These are phyloP conservation scores for Eleusine indica DNA, from an alignment of 176 grass and related monocot species.

Conservation along the genomic window DNA sequence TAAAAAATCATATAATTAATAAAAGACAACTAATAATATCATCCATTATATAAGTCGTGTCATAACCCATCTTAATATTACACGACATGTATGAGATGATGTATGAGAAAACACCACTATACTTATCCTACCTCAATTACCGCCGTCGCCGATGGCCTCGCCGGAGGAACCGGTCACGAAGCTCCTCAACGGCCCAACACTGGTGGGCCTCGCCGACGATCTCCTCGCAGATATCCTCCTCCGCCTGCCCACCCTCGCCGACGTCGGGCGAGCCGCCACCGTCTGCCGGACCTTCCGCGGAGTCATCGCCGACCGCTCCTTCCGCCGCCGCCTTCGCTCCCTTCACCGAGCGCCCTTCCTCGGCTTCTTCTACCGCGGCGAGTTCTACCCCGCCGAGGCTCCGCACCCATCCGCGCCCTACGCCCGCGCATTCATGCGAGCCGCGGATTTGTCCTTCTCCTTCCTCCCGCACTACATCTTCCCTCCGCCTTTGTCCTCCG, in stretches of 20 bases:
- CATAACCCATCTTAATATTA: no score
- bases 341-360: not conserved
- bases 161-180: no score
- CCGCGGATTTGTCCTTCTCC: constrained; percentile 26
- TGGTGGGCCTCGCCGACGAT: constrained; percentile 9
- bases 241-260: constrained; percentile 1
- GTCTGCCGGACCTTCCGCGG: not conserved
- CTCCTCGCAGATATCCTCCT: constrained; percentile 5
- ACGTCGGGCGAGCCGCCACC: constrained; percentile 9
- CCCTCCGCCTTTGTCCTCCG: not conserved
- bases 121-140: no score
- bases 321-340: not conserved
- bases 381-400: not conserved
- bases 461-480: not conserved
- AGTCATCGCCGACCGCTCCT: not conserved
- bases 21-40: no score
- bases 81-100: no score
- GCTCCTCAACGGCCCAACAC: no score
- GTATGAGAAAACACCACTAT: no score
- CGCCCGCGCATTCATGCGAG: not conserved
- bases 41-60: no score
- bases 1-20: no score
- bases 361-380: not conserved
- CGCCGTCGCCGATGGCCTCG: no score
- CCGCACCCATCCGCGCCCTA: constrained; percentile 8